These are phyloP conservation scores for Neonectria hederae DNA, from an alignment of 2,329 filamentous ascomycete species.

Conservation along the genomic window DNA sequence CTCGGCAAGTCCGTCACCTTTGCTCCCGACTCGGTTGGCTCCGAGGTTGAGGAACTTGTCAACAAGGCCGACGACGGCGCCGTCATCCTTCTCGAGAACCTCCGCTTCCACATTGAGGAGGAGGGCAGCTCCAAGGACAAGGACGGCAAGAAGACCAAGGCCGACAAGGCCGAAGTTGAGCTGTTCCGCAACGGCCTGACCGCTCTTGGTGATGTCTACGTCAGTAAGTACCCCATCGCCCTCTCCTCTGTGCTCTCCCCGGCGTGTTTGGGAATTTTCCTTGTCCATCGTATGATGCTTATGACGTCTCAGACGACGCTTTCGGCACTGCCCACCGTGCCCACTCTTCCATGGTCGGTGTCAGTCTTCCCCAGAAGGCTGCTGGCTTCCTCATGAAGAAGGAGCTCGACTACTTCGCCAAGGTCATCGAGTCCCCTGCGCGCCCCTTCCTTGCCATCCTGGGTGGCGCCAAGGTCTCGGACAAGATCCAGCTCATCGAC, in stretches of 20 bases:
- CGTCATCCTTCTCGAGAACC: slow-evolving; percentile 93
- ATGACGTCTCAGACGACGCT: slow-evolving; percentile 78
- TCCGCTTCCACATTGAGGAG: slow-evolving; percentile 98
- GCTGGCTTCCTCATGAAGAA: slow-evolving; percentile 99
- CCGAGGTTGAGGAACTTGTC: slow-evolving; percentile 89
- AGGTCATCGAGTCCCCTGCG: slow-evolving; percentile 92
- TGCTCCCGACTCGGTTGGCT: slow-evolving; percentile 88
- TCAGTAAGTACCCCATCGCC: slow-evolving; percentile 74
- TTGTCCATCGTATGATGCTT: slow-evolving; percentile 24
- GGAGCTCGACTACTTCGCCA: slow-evolving; percentile 98
- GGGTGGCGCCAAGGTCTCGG: slow-evolving; percentile 96
- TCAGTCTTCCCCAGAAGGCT: slow-evolving; percentile 95
- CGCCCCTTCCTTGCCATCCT: slow-evolving; percentile 98
- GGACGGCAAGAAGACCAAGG: slow-evolving; percentile 97
- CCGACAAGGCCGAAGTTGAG: slow-evolving; percentile 90
- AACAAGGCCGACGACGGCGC: slow-evolving; percentile 83
- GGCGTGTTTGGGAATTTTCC: neutral
- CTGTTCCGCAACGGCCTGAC: slow-evolving; percentile 96
- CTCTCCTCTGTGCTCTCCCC: neutral
- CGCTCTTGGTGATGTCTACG: slow-evolving; percentile 91
- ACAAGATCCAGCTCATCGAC: slow-evolving; percentile 99
- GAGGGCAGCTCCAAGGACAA: slow-evolving; percentile 95
- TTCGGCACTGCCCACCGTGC: slow-evolving; percentile 98
- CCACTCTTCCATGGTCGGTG: slow-evolving; percentile 99
- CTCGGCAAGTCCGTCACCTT: slow-evolving; percentile 87